Evolutionary conservation across 805 yeast species (phyloP), one percentile per base, ranked within the genome.

Genomic region (Nakazawaea wyomingensis): DNA sequence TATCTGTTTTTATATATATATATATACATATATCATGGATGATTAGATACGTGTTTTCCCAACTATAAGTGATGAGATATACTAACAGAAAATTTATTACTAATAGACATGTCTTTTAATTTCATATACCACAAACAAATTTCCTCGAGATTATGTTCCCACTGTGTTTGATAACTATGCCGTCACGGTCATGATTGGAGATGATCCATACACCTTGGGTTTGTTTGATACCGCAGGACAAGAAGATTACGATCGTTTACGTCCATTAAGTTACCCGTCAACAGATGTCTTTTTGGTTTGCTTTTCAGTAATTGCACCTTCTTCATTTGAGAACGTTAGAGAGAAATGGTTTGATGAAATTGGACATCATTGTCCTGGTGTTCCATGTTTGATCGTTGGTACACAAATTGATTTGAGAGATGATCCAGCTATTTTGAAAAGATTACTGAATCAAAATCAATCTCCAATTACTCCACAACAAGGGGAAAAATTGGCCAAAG

Each of bases 261-360:
- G 99, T 69, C 99, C 99, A 7, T 76, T 93, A 55, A 84, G 95
- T 45, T 91, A 91, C 65, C 98, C 99, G 14, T 93, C 95, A 43
- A 93, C 99, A 4, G 99, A 91, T 65, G 96, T 91, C 36, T 91
- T 91, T 61, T 72, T 91, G 54, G 96, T 91, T 46, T 93, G 99
- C 68, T 91, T 93, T 68, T 84, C 95, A 29, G 96, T 93, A 47
- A 90, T 95, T 53, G 89, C 96, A 11, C 99, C 98, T 27, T 95
- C 99, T 29, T 83, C 95, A 17, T 93, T 91, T 64, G 98, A 93
- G 67, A 91, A 91, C 69, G 98, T 93, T 41, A 85, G 87, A 63
- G 98, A 93, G 68, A 91, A 91, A 68, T 91, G 99, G 99, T 85
- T 90, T 69, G 98, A 98, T 24, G 99, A 91, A 65, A 96, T 93